These are phyloP conservation scores for Populus hybrid DNA, from an alignment of 441 rosid species.

Conservation along the genomic window DNA sequence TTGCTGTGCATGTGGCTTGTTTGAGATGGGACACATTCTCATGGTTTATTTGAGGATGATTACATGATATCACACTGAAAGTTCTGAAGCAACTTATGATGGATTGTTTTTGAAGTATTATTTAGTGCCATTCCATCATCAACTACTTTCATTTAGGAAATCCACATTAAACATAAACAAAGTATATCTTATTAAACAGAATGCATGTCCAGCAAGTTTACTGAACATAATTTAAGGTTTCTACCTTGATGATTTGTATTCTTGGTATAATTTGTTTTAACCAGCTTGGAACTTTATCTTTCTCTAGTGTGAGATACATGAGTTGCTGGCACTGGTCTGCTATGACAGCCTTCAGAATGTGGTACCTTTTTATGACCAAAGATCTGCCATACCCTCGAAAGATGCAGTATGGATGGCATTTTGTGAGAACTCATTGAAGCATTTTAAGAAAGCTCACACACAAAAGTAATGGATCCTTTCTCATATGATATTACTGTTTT, in stretches of 20 bases:
- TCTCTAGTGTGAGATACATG: slow-evolving; percentile 89
- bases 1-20: neutral
- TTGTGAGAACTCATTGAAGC: slow-evolving; percentile 88
- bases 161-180: neutral
- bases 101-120: neutral
- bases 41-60: neutral
- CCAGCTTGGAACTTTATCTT: slow-evolving; percentile 28
- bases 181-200: slow-evolving; percentile 2
- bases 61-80: neutral
- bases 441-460: slow-evolving; percentile 84
- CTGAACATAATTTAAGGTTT: neutral
- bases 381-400: slow-evolving; percentile 71
- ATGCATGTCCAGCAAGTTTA: neutral
- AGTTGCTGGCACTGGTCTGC: slow-evolving; percentile 93
- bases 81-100: neutral
- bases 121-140: neutral
- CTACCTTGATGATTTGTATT: slow-evolving; percentile 1
- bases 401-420: slow-evolving; percentile 76
- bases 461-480: slow-evolving; percentile 51
- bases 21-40: neutral
- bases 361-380: slow-evolving; percentile 94
- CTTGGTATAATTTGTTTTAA: slow-evolving; percentile 20
- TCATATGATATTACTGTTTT: slow-evolving; percentile 15
- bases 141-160: slow-evolving; percentile 10
- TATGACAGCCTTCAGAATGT: slow-evolving; percentile 99